Evolutionary conservation across 163 green algal species (phyloP).

Genomic region (Scenedesmus sp.): DNA sequence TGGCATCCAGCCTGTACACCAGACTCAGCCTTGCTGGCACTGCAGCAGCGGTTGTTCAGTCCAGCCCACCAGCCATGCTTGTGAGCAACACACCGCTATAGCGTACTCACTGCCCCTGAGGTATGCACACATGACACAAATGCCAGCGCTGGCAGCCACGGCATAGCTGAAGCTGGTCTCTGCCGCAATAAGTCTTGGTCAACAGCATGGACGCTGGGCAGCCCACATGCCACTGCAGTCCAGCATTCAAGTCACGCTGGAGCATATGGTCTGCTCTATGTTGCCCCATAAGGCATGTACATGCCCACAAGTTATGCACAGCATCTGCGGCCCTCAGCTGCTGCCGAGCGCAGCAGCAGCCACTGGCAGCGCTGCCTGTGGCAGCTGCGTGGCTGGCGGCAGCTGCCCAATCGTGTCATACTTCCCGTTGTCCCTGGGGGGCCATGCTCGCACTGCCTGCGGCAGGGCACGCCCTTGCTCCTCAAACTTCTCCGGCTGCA

Average conservation of each 20-base stretch:
- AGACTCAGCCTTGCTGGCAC: neutral
- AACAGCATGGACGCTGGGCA: no score
- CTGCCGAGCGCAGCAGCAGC: constrained; percentile 11
- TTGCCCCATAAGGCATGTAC: no score
- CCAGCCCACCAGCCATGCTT: neutral
- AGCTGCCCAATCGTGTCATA: constrained; percentile 67
- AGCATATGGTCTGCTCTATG: no score
- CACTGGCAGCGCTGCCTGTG: neutral
- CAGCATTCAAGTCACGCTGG: no score
- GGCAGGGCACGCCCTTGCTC: constrained; percentile 70
- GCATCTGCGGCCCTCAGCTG: neutral
- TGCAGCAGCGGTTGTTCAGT: neutral
- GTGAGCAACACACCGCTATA: neutral
- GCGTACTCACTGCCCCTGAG: neutral
- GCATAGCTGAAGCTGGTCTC: no score
- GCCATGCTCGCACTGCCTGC: constrained; percentile 62
- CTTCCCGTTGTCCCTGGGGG: constrained; percentile 64
- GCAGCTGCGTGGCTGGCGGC: constrained; percentile 48
- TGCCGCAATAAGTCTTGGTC: no score
- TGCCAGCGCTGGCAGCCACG: no score
- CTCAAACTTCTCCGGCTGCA: constrained; percentile 71
- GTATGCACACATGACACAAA: neutral
- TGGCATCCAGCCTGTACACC: neutral
- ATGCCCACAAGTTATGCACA: neutral
- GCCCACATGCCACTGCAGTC: no score